Evolutionary conservation across 148 eudicot species (phyloP).

Genomic region (Fallopia convolvulus): DNA sequence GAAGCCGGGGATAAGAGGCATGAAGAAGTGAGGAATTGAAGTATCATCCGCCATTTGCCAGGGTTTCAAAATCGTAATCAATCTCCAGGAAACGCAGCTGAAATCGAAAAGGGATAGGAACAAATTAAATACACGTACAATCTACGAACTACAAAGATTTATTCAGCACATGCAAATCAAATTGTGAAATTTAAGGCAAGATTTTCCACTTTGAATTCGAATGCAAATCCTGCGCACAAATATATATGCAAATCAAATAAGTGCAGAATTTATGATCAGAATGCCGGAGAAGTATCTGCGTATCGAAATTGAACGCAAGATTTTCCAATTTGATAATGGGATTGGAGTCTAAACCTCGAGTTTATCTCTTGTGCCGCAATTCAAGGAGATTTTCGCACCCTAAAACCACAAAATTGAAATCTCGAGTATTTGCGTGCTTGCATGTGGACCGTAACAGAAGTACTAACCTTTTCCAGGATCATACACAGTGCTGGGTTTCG

Average conservation of each 20-base stretch:
- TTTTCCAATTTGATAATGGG: too few relatives aligned
- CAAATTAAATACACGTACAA: too few relatives aligned
- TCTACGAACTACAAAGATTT: too few relatives aligned
- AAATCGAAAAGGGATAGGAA: background rate
- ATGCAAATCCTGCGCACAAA: background rate
- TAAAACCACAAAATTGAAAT: background rate
- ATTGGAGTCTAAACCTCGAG: too few relatives aligned
- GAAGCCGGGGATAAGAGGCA: constrained; percentile 13
- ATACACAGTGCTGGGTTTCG: background rate
- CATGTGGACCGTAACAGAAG: background rate
- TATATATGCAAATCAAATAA: background rate
- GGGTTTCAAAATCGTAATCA: background rate
- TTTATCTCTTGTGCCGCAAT: background rate
- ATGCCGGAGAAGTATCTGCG: background rate
- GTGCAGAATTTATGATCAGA: background rate
- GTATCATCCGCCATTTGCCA: background rate
- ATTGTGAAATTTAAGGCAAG: background rate
- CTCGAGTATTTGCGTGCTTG: background rate
- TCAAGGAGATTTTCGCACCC: background rate
- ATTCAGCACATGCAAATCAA: background rate
- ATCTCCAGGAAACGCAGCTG: background rate
- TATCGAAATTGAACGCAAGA: background rate
- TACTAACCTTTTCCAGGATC: background rate
- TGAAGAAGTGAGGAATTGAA: constrained; percentile 8
- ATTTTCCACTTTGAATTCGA: background rate